phyloP scores from a whole-genome alignment of 306 rosid species.

The Cyclanthera cordifolia region DNA sequence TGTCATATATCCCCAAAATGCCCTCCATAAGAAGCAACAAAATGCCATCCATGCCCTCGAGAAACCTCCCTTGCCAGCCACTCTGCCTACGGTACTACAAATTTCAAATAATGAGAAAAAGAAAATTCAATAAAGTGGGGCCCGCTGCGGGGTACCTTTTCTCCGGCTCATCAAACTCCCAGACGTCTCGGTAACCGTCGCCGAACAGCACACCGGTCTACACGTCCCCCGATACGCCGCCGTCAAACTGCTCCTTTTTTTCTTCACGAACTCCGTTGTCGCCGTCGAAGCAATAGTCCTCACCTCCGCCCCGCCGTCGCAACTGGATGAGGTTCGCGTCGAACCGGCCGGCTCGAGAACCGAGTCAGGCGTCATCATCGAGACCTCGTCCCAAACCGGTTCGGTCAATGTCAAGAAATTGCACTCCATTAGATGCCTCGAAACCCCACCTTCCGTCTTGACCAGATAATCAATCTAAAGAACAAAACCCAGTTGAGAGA shows the following conservation, averaged over 20 bases:
- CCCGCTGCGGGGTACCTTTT: slow-evolving; percentile 72
- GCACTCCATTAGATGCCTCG: slow-evolving; percentile 52
- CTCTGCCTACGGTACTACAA: background rate
- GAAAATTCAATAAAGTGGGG: slow-evolving; percentile 57
- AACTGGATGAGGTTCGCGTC: slow-evolving; percentile 47
- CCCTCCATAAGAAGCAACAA: background rate
- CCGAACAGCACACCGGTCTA: slow-evolving; percentile 29
- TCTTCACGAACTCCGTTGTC: slow-evolving; percentile 55
- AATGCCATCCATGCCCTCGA: slow-evolving; percentile 5
- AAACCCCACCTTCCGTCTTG: slow-evolving; percentile 33
- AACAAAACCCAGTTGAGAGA: slow-evolving; percentile 3
- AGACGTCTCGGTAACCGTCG: slow-evolving; percentile 38
- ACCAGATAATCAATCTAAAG: slow-evolving; percentile 46
- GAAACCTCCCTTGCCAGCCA: background rate
- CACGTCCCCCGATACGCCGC: slow-evolving; percentile 22
- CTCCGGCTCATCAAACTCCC: slow-evolving; percentile 53
- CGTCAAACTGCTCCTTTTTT: slow-evolving; percentile 38
- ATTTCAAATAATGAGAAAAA: background rate
- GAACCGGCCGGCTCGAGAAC: slow-evolving; percentile 66
- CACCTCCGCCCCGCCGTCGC: slow-evolving; percentile 50
- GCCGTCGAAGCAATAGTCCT: slow-evolving; percentile 53
- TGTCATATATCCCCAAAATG: background rate
- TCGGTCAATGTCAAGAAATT: slow-evolving; percentile 54
- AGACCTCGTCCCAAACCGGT: slow-evolving; percentile 38
- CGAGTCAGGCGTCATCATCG: slow-evolving; percentile 55